Percentiles rank a stretch among this genome's conserved stretches.
phyloP scores from a whole-genome alignment of 768 basidiomycete genomes.

The Dioszegia aurantiaca region DNA sequence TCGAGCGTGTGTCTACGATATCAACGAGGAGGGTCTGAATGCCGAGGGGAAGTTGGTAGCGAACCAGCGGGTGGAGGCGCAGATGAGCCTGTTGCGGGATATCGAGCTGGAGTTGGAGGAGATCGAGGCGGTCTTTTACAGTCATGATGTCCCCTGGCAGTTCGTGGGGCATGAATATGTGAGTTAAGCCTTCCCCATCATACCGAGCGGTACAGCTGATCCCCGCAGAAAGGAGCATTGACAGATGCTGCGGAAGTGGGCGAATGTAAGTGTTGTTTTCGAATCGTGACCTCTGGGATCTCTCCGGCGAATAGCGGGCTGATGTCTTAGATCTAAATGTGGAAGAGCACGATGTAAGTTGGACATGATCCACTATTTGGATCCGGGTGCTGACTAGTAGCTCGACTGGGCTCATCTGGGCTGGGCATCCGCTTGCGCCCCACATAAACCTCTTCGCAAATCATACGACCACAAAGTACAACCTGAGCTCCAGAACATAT shows the following conservation, averaged over 20 bases:
- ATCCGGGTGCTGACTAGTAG: constrained; percentile 15
- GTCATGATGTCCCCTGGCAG: constrained; percentile 48
- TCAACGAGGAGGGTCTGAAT: constrained; percentile 35
- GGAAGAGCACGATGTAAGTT: constrained; percentile 42
- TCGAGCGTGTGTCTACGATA: constrained; percentile 21
- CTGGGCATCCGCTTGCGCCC: constrained; percentile 49
- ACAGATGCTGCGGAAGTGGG: constrained; percentile 42
- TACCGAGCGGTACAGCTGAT: neutral
- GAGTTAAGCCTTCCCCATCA: constrained; percentile 13
- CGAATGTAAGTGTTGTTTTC: constrained; percentile 48
- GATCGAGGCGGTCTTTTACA: constrained; percentile 41
- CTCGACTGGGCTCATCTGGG: constrained; percentile 44
- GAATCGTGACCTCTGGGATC: too few species aligned
- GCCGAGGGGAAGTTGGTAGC: constrained; percentile 35
- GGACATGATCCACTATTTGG: neutral
- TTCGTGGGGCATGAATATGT: constrained; percentile 49
- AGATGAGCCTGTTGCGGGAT: constrained; percentile 38
- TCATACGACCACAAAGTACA: constrained; percentile 28
- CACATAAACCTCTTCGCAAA: constrained; percentile 44
- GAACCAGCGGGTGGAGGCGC: constrained; percentile 34
- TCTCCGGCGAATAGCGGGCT: neutral
- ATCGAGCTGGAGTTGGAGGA: constrained; percentile 34
- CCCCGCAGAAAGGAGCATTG: constrained; percentile 36
- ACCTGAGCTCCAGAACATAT: constrained; percentile 33
- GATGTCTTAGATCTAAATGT: constrained; percentile 33